These are phyloP conservation scores for Calendula officinalis DNA, from an alignment of 129 eudicot genomes.

Conservation along the genomic window DNA sequence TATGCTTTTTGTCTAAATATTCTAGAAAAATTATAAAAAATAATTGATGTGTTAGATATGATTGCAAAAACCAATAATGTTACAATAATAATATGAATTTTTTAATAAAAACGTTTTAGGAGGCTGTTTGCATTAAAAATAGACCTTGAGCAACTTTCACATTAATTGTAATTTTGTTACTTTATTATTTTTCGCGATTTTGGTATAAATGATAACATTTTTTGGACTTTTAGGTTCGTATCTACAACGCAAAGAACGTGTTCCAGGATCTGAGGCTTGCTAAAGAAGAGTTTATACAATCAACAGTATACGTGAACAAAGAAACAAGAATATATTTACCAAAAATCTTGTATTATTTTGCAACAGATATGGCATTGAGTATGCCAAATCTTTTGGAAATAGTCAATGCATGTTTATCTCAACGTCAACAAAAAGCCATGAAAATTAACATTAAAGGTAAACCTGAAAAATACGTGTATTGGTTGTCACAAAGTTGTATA, in stretches of 20 bases:
- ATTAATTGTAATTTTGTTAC: neutral
- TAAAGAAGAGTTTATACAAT: constrained; percentile 62
- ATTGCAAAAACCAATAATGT: neutral
- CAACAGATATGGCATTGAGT: constrained; percentile 65
- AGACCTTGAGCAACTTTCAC: too few relatives aligned
- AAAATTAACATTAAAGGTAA: constrained; percentile 38
- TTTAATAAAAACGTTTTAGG: too few relatives aligned
- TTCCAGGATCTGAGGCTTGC: constrained; percentile 72
- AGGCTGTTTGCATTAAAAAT: too few relatives aligned
- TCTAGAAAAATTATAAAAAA: neutral
- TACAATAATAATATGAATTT: too few relatives aligned
- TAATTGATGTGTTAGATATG: neutral
- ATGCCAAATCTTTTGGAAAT: constrained; percentile 52
- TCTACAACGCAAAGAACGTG: constrained; percentile 63
- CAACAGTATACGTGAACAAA: constrained; percentile 62
- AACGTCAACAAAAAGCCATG: constrained; percentile 54
- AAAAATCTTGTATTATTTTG: constrained; percentile 58
- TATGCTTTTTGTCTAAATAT: too few relatives aligned
- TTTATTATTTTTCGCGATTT: neutral
- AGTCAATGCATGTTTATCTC: constrained; percentile 48
- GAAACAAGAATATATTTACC: constrained; percentile 64
- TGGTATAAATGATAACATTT: neutral
- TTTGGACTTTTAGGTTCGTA: constrained; percentile 50
- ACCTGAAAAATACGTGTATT: constrained; percentile 53
- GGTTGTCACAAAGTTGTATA: constrained; percentile 64